A percentile compares a stretch with the other conserved stretches of the same genome.
Evolutionary conservation across 2,329 filamentous ascomycete genomes (phyloP).

Genomic region (Boeremia exigua): DNA sequence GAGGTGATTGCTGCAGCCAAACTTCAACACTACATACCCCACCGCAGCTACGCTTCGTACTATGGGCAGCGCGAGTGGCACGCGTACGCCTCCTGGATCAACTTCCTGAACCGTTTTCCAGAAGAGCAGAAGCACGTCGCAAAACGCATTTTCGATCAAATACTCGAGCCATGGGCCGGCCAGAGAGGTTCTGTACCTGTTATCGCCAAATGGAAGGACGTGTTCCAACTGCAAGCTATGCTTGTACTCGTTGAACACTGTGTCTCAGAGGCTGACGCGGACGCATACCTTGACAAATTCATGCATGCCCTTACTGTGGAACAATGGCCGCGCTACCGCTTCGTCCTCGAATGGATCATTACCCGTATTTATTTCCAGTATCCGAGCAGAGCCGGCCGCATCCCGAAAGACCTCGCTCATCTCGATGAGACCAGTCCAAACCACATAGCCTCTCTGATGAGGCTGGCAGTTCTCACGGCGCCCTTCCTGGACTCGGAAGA

Average conservation of each 20-base stretch:
- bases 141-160: slow-evolving; percentile 38
- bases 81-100: slow-evolving; percentile 54
- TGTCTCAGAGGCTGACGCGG: slow-evolving; percentile 33
- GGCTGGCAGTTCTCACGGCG: slow-evolving; percentile 53
- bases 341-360: slow-evolving; percentile 57
- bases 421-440: slow-evolving; percentile 56
- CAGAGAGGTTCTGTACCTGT: slow-evolving; percentile 53
- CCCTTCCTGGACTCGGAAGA: slow-evolving; percentile 46
- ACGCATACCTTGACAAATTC: slow-evolving; percentile 46
- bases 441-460: slow-evolving; percentile 56
- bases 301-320: slow-evolving; percentile 53
- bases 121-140: slow-evolving; percentile 28
- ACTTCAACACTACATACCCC: slow-evolving; percentile 37
- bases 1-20: slow-evolving; percentile 51
- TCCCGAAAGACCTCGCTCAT: slow-evolving; percentile 47
- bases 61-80: slow-evolving; percentile 53
- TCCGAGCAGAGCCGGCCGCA: slow-evolving; percentile 36
- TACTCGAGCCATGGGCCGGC: slow-evolving; percentile 52
- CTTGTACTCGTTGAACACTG: slow-evolving; percentile 51
- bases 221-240: slow-evolving; percentile 56
- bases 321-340: slow-evolving; percentile 55
- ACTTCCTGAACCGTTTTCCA: slow-evolving; percentile 52
- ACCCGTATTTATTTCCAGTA: slow-evolving; percentile 50
- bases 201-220: slow-evolving; percentile 57
- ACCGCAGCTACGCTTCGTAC: slow-evolving; percentile 50